These are phyloP conservation scores for Leptodermis oblonga DNA, from an alignment of 257 asterid species.

Conservation along the genomic window DNA sequence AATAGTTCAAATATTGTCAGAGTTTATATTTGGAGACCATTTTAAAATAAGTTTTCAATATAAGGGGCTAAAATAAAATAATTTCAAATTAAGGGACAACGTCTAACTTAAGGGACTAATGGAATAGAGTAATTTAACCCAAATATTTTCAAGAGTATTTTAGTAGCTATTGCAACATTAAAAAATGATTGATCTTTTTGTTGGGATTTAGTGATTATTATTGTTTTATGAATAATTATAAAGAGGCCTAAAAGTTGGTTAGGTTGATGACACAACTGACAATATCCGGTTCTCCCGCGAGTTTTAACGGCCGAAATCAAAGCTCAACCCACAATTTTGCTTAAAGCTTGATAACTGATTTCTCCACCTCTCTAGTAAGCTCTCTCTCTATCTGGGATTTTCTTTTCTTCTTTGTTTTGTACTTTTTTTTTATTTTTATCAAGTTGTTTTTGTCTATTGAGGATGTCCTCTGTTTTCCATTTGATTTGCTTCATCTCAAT, in stretches of 20 bases:
- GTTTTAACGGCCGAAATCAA: conserved; percentile 61
- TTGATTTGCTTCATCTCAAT: conserved; percentile 25
- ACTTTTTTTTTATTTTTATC: neutral
- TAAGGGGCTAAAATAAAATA: too few species aligned
- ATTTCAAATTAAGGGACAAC: too few species aligned
- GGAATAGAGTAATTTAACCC: too few species aligned
- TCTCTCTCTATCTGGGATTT: conserved; percentile 3
- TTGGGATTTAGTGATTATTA: too few species aligned
- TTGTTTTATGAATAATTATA: neutral
- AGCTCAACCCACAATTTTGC: conserved; percentile 28
- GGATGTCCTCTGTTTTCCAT: conserved; percentile 6
- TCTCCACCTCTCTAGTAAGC: conserved; percentile 10
- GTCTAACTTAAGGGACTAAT: too few species aligned
- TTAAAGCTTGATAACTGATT: conserved; percentile 5
- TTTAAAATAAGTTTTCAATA: too few species aligned
- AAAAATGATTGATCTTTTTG: too few species aligned
- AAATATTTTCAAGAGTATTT: too few species aligned
- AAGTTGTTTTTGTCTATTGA: neutral
- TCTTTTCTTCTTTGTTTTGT: neutral
- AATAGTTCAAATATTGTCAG: too few species aligned
- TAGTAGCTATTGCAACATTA: too few species aligned
- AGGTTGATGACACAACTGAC: conserved; percentile 8
- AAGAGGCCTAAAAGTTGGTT: conserved; percentile 7
- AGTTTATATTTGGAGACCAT: too few species aligned
- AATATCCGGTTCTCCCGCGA: conserved; percentile 57